Conservation (phyloP, 768 basidiomycete species). For the Leccinum fibrillosum region DNA sequence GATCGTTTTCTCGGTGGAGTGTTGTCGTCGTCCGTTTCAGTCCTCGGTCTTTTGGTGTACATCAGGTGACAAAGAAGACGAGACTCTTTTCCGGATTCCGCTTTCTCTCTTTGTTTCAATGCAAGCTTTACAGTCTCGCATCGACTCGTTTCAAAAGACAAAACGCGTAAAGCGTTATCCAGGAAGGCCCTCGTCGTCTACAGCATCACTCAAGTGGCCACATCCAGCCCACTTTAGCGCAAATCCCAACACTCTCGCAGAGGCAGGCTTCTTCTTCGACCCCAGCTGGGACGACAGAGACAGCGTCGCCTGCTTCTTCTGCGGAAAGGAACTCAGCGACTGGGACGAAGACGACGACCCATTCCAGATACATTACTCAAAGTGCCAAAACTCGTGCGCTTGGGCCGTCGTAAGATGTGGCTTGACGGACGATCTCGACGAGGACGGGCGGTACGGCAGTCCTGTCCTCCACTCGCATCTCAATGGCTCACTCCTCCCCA, state of each 20-base stretch:
- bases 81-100: no score
- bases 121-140: slow-evolving; percentile 54
- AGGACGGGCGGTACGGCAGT: slow-evolving; percentile 49
- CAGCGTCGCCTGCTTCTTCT: slow-evolving; percentile 81
- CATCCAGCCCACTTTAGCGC: slow-evolving; percentile 63
- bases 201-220: slow-evolving; percentile 68
- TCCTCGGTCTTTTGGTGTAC: slow-evolving; percentile 28
- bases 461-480: neutral
- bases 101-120: slow-evolving; percentile 27
- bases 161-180: slow-evolving; percentile 55
- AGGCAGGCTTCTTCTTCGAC: slow-evolving; percentile 86
- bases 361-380: slow-evolving; percentile 73
- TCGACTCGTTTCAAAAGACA: slow-evolving; percentile 66
- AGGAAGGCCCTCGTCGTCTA: slow-evolving; percentile 43
- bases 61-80: neutral
- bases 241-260: slow-evolving; percentile 71
- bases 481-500: neutral
- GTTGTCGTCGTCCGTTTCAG: neutral
- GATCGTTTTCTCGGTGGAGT: slow-evolving; percentile 21
- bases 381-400: slow-evolving; percentile 62
- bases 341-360: slow-evolving; percentile 90
- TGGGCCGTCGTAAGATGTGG: slow-evolving; percentile 85
- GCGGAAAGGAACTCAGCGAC: slow-evolving; percentile 74
- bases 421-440: slow-evolving; percentile 53
- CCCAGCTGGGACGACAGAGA: slow-evolving; percentile 68